Conservation (phyloP, 257 asterid species). For the Prunella vulgaris region DNA sequence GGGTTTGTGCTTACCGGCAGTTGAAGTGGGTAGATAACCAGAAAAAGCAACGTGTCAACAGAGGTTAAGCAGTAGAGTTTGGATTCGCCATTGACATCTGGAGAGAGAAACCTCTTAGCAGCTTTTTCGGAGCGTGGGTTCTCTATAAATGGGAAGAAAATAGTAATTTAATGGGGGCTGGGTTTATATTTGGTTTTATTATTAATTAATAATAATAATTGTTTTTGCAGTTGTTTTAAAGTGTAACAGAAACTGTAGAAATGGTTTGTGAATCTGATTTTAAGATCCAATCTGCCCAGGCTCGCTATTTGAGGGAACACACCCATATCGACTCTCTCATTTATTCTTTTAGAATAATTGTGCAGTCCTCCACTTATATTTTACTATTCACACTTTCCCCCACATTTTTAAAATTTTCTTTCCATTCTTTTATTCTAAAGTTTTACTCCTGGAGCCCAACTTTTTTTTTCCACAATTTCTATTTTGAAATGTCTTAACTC, state of each 20-base stretch:
- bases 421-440: not conserved
- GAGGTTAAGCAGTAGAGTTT: slow-evolving; percentile 34
- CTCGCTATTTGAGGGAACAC: slow-evolving; percentile 28
- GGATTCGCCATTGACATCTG: slow-evolving; percentile 52
- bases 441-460: too few relatives aligned
- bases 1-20: slow-evolving; percentile 33
- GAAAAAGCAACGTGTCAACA: slow-evolving; percentile 21
- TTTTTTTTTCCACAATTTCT: too few relatives aligned
- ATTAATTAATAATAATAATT: too few relatives aligned
- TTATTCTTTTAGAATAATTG: slow-evolving; percentile 32
- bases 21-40: slow-evolving; percentile 15
- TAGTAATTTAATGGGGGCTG: slow-evolving; percentile 13
- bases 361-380: slow-evolving; percentile 19
- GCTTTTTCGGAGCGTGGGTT: slow-evolving; percentile 40
- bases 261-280: slow-evolving; percentile 19
- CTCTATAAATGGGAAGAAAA: slow-evolving; percentile 37
- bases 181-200: slow-evolving; percentile 2
- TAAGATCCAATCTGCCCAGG: slow-evolving; percentile 33
- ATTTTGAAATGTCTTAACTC: too few relatives aligned
- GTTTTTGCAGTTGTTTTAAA: slow-evolving; percentile 5
- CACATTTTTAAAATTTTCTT: not conserved
- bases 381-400: slow-evolving; percentile 22
- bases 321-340: slow-evolving; percentile 5
- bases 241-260: slow-evolving; percentile 19
- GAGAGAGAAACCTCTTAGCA: slow-evolving; percentile 42